Conservation (phyloP, 495 filamentous ascomycete species). For the Penicillium herquei region DNA sequence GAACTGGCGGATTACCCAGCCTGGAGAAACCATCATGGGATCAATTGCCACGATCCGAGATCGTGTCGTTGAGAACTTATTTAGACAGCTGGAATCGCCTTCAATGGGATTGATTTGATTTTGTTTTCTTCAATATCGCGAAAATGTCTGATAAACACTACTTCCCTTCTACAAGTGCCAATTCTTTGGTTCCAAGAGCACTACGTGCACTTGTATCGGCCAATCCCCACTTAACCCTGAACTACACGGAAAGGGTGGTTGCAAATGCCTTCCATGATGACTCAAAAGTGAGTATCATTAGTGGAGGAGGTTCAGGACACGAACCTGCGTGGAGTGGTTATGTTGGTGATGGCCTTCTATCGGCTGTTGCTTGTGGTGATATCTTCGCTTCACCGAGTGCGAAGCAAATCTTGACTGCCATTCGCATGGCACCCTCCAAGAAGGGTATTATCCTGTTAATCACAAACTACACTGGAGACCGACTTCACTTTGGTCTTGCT, state of each 20-base stretch:
- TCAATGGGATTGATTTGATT: background rate
- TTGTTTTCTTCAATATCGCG: background rate
- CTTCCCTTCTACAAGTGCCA: slow-evolving; percentile 15
- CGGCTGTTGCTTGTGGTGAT: slow-evolving; percentile 6
- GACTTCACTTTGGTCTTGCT: slow-evolving; percentile 8
- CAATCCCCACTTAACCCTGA: slow-evolving; percentile 8
- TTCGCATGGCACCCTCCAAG: slow-evolving; percentile 5
- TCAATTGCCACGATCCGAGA: background rate
- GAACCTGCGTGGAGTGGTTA: slow-evolving; percentile 10
- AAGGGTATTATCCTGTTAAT: slow-evolving; percentile 5
- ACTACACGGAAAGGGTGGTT: slow-evolving; percentile 9
- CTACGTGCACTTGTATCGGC: slow-evolving; percentile 9
- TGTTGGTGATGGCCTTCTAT: slow-evolving; percentile 7
- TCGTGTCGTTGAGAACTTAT: background rate
- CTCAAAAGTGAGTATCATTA: slow-evolving; percentile 7
- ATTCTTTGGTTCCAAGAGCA: slow-evolving; percentile 11
- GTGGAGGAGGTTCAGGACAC: slow-evolving; percentile 7
- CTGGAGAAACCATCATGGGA: background rate
- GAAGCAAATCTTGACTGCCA: slow-evolving; percentile 6
- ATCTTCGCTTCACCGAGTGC: slow-evolving; percentile 7
- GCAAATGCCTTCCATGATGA: slow-evolving; percentile 10
- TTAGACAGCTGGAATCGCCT: background rate
- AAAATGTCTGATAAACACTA: slow-evolving; percentile 17
- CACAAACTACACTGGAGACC: slow-evolving; percentile 9
- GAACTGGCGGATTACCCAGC: background rate